Conservation (phyloP, 1,284 basidiomycete genomes). For the Moesziomyces antarcticus region DNA sequence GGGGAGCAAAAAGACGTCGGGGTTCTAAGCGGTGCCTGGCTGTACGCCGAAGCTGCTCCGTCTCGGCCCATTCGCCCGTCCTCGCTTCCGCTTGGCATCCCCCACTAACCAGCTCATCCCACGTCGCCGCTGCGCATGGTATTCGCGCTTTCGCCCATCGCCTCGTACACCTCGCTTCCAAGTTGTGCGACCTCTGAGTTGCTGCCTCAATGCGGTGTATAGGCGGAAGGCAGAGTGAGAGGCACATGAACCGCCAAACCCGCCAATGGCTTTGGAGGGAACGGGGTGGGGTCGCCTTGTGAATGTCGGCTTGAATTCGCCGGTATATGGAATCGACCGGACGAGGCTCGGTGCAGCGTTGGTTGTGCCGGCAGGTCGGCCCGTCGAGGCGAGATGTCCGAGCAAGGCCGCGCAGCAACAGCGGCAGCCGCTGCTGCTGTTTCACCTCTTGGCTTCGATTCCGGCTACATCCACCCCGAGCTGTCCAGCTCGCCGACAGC, state of each 20-base stretch:
- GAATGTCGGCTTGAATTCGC: neutral
- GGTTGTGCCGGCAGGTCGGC: neutral
- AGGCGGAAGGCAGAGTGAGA: too few relatives aligned
- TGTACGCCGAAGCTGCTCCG: slow-evolving; percentile 15
- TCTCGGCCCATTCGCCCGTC: slow-evolving; percentile 1
- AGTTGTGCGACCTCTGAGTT: too few relatives aligned
- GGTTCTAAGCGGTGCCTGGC: slow-evolving; percentile 9
- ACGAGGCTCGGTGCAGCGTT: slow-evolving; percentile 4
- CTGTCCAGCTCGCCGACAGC: neutral
- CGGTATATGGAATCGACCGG: slow-evolving; percentile 2
- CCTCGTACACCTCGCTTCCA: too few relatives aligned
- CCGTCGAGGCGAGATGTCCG: neutral
- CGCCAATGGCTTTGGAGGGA: too few relatives aligned
- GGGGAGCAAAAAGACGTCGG: neutral
- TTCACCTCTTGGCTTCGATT: neutral
- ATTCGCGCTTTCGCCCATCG: neutral
- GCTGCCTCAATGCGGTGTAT: too few relatives aligned
- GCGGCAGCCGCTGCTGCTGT: too few relatives aligned
- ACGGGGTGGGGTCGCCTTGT: neutral
- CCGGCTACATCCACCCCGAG: neutral
- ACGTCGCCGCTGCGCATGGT: neutral
- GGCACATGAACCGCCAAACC: too few relatives aligned
- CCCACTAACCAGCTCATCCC: neutral
- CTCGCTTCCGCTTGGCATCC: neutral
- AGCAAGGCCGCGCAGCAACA: neutral